Percentiles rank a stretch among this genome's conserved stretches.
Evolutionary conservation across 2,329 filamentous ascomycete genomes (phyloP).

Genomic region (Sporothrix protearum): DNA sequence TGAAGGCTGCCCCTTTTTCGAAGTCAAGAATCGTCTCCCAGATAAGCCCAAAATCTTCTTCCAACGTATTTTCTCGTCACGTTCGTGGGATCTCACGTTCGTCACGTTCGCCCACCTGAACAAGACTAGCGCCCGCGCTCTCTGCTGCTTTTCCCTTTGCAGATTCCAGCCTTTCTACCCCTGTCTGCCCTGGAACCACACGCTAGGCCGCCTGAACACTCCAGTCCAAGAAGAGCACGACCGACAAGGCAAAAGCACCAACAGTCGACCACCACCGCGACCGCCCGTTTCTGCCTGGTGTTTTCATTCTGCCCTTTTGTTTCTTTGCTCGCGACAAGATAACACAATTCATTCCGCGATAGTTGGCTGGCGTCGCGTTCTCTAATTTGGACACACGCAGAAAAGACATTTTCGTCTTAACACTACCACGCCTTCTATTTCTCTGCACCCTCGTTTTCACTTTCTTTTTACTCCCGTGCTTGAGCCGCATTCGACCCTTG

Average conservation of each 20-base stretch:
- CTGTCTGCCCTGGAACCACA: slow-evolving; percentile 6
- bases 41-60: neutral
- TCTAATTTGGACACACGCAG: no score
- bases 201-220: neutral
- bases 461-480: neutral
- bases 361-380: neutral
- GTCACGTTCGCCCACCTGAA: neutral
- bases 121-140: slow-evolving; percentile 1
- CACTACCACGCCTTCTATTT: neutral
- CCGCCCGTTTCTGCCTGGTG: slow-evolving; percentile 18
- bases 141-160: neutral
- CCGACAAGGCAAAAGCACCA: neutral
- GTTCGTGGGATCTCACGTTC: neutral
- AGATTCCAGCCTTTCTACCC: neutral
- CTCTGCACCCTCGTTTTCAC: slow-evolving; percentile 11
- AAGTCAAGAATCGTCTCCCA: neutral
- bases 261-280: neutral
- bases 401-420: no score
- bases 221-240: no score
- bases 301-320: neutral
- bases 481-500: neutral
- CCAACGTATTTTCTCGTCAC: neutral
- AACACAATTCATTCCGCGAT: slow-evolving; percentile 9
- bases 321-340: neutral
- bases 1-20: neutral